A percentile compares a stretch with the other conserved stretches of the same genome.
phyloP scores from a whole-genome alignment of 768 basidiomycete genomes.

The Calvatia gigantea region DNA sequence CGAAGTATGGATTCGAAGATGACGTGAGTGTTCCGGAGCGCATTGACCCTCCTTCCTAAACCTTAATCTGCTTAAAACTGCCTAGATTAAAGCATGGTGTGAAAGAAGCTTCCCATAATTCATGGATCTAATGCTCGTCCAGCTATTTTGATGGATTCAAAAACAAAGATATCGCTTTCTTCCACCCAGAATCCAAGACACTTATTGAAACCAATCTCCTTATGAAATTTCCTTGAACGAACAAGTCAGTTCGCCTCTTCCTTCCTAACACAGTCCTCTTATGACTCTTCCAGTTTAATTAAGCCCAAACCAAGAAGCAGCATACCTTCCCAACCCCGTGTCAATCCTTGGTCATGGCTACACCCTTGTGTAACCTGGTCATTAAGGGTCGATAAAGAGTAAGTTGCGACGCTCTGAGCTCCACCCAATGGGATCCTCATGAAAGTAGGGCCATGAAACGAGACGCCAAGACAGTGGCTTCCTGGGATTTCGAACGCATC shows the following conservation, averaged over 20 bases:
- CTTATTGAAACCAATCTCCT: constrained; percentile 81
- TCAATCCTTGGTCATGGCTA: constrained; percentile 35
- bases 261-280: background rate
- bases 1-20: constrained; percentile 75
- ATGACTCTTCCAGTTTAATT: constrained; percentile 32
- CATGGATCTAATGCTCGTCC: background rate
- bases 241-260: constrained; percentile 41
- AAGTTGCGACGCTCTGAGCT: constrained; percentile 18
- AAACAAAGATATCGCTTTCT: constrained; percentile 83
- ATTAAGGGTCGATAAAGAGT: constrained; percentile 35
- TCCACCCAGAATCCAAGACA: constrained; percentile 66
- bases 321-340: constrained; percentile 21
- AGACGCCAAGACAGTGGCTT: constrained; percentile 59
- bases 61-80: background rate
- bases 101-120: background rate
- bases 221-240: constrained; percentile 80
- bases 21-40: constrained; percentile 36
- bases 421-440: background rate
- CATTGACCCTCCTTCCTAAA: background rate
- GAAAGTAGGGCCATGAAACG: constrained; percentile 48
- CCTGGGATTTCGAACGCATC: constrained; percentile 73
- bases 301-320: constrained; percentile 23
- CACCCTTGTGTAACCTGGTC: constrained; percentile 31
- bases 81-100: constrained; percentile 51
- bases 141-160: constrained; percentile 69